Evolutionary conservation across 1,139 yeast species (phyloP).

Genomic region (Fermentozyma sake): DNA sequence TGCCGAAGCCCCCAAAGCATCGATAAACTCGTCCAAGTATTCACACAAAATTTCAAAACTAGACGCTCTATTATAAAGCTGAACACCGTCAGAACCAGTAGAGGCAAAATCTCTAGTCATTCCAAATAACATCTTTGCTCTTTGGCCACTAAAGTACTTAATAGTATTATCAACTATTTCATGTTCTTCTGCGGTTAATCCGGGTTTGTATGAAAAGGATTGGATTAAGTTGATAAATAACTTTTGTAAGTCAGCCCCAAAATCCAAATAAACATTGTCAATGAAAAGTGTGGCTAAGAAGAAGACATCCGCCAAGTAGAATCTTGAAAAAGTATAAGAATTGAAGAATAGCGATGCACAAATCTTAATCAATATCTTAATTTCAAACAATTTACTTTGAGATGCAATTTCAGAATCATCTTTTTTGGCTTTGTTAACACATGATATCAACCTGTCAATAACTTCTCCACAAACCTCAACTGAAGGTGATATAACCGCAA

Average conservation of each 20-base stretch:
- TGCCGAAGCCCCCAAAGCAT: constrained; percentile 46
- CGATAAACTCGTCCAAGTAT: constrained; percentile 49
- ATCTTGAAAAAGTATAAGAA: constrained; percentile 58
- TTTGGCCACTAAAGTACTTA: constrained; percentile 60
- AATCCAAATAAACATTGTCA: constrained; percentile 67
- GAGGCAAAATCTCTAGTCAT: constrained; percentile 56
- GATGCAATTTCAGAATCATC: constrained; percentile 53
- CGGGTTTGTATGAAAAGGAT: constrained; percentile 60
- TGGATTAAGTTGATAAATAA: constrained; percentile 68
- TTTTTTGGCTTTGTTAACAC: constrained; percentile 47
- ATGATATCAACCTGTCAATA: constrained; percentile 47
- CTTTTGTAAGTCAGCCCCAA: constrained; percentile 64
- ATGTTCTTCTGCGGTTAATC: constrained; percentile 41
- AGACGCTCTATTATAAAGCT: constrained; percentile 44
- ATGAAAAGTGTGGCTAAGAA: constrained; percentile 67
- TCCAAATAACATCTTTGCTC: constrained; percentile 75
- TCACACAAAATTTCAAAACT: constrained; percentile 66
- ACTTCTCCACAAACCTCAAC: constrained; percentile 69
- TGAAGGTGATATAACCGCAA: constrained; percentile 69
- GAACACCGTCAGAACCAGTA: constrained; percentile 25
- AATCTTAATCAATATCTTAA: constrained; percentile 63
- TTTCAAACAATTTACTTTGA: constrained; percentile 65
- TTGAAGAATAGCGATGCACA: constrained; percentile 71
- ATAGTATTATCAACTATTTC: constrained; percentile 49
- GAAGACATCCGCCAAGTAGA: constrained; percentile 69